A percentile compares a stretch with the other conserved stretches of the same genome.
These are phyloP conservation scores for Coriolopsis trogii DNA, from an alignment of 1,284 basidiomycete genomes.

Conservation along the genomic window DNA sequence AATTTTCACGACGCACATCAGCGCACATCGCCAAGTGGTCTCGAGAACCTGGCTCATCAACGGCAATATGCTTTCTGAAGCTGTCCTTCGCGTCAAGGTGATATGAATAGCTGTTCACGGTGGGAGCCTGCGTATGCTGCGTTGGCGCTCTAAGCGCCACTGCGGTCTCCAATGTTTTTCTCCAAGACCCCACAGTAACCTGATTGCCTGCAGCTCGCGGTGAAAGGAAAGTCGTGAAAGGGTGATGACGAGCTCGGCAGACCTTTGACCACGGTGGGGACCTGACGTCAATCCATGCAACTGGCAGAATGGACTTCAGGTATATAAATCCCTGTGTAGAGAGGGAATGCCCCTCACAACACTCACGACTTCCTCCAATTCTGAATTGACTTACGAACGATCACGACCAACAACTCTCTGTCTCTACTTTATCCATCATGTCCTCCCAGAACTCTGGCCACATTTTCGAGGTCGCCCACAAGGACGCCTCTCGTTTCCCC, in stretches of 20 bases:
- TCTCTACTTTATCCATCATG: slow-evolving; percentile 16
- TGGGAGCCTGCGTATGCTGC: too few relatives aligned
- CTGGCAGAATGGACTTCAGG: background rate
- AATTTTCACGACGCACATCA: too few relatives aligned
- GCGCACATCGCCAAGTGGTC: too few relatives aligned
- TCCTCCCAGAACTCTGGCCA: slow-evolving; percentile 20
- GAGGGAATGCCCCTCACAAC: slow-evolving; percentile 1
- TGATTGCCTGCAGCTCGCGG: too few relatives aligned
- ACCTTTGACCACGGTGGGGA: background rate
- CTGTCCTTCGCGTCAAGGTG: too few relatives aligned
- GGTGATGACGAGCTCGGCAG: background rate
- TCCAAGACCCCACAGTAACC: too few relatives aligned
- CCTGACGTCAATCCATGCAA: background rate
- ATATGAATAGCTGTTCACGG: too few relatives aligned
- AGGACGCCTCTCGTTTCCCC: slow-evolving; percentile 19
- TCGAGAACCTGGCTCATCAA: too few relatives aligned
- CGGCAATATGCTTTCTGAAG: too few relatives aligned
- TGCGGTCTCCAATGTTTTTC: too few relatives aligned
- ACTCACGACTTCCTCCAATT: slow-evolving; percentile 20
- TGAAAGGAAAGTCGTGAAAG: background rate
- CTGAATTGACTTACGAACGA: too few relatives aligned
- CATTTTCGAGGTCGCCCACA: slow-evolving; percentile 19
- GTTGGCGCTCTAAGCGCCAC: too few relatives aligned
- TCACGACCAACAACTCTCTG: background rate
- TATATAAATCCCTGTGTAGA: background rate